Base-by-base conservation (phyloP, 2,329 filamentous ascomycete species). In the Apiospora sp. region DNA sequence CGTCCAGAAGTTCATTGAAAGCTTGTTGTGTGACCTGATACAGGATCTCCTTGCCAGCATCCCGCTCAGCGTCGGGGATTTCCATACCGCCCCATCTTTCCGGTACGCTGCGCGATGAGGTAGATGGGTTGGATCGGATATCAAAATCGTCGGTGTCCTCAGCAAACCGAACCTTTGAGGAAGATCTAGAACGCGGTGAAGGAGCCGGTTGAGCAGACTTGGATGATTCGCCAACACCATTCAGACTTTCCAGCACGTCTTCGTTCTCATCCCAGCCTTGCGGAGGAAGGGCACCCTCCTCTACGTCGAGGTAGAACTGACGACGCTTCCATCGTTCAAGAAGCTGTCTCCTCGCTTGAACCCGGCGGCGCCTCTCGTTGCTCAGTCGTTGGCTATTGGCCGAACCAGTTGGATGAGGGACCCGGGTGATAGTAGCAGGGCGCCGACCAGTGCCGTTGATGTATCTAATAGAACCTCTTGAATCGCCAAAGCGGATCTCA, bases 11-110 rank as follows among this genome's bases (percentile, higher is more conserved):
- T 82, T 98, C 95, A 78, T 98, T 98, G 84, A 98, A 94, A 0
- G 94, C 93, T 81, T 98, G 93, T 81, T 98, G 95, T 0, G 94
- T 95, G 44, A 97, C 91, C 80, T 98, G 94, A 79, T 97, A 98
- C 0, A 98, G 85, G 4, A 98, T 93, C 79, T 98, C 94, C 76
- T 93, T 94, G 49, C 94, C 94, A 7, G 94, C 91, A 80, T 98
- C 95, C 73, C 89, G 89, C 81, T 98, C 95, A 0, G 92, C 92
- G 75, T 93, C 91, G 0, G 93, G 93, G 22, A 97, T 91, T 70
- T 94, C 93, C 81, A 94, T 92, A 24, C 92, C 92, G 68, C 92
- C 92, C 92, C 92, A 94, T 72, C 92, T 88, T 80, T 95, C 92
- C 16, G 92, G 90, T 12, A 93, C 87, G 78, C 90, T 92, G 67